A percentile compares a stretch with the other conserved stretches of the same genome.
Conservation (phyloP, 2,329 filamentous ascomycete genomes). For the Aureobasidium sp. region DNA sequence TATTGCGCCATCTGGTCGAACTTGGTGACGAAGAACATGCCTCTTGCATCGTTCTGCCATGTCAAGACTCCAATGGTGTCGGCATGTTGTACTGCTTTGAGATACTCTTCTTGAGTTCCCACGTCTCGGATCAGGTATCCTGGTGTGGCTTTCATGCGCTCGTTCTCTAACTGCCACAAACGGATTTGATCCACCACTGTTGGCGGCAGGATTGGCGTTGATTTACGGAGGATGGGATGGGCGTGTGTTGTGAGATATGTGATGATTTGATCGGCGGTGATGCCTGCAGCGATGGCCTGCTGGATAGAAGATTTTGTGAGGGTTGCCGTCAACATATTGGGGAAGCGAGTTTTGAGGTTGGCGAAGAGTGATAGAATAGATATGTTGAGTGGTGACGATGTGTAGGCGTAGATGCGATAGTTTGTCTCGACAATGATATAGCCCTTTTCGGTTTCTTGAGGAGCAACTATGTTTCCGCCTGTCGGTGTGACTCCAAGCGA, state of each 20-base stretch:
- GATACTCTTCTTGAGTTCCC: constrained; percentile 54
- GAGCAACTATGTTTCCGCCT: constrained; percentile 23
- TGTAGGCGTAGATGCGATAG: constrained; percentile 96
- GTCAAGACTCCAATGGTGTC: constrained; percentile 83
- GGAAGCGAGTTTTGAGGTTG: constrained; percentile 80
- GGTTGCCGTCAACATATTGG: constrained; percentile 87
- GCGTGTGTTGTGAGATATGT: constrained; percentile 86
- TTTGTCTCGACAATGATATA: constrained; percentile 98
- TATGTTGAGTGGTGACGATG: constrained; percentile 86
- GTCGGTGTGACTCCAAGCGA: constrained; percentile 25
- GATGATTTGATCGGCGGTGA: constrained; percentile 93
- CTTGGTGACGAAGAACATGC: constrained; percentile 86
- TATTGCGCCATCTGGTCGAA: constrained; percentile 83
- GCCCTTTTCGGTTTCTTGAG: constrained; percentile 47
- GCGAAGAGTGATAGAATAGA: constrained; percentile 87
- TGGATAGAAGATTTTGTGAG: constrained; percentile 83
- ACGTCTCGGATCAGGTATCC: constrained; percentile 93
- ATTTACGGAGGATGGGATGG: constrained; percentile 83
- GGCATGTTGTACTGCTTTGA: constrained; percentile 64
- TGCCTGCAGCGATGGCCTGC: constrained; percentile 78
- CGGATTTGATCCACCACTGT: constrained; percentile 97
- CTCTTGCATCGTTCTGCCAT: constrained; percentile 72
- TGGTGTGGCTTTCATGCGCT: constrained; percentile 75
- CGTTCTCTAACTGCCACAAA: constrained; percentile 94
- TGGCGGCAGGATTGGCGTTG: constrained; percentile 72